These are phyloP conservation scores for Anethum foeniculum DNA, from an alignment of 140 eudicot genomes.

Conservation along the genomic window DNA sequence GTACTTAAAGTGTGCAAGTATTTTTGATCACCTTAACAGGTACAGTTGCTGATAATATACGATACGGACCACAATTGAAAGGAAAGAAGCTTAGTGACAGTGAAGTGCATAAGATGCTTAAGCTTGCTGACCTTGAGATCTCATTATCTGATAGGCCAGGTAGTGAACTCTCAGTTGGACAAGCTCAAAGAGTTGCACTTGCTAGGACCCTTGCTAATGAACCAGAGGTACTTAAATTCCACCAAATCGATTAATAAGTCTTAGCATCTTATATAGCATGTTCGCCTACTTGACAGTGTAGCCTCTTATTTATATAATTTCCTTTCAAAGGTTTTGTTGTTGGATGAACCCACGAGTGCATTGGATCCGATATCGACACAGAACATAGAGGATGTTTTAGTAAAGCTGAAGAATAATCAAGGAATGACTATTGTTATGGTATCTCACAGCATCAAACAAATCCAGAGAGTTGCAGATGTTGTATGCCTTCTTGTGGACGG, in stretches of 20 bases:
- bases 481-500: slow-evolving; percentile 86
- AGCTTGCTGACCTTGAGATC: slow-evolving; percentile 73
- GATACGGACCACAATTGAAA: slow-evolving; percentile 78
- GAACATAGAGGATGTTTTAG: slow-evolving; percentile 68
- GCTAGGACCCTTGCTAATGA: slow-evolving; percentile 91
- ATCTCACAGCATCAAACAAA: slow-evolving; percentile 93
- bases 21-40: slow-evolving; percentile 27
- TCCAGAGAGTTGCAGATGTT: slow-evolving; percentile 84
- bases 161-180: slow-evolving; percentile 79
- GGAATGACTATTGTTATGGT: slow-evolving; percentile 70
- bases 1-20: background rate
- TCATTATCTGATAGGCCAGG: slow-evolving; percentile 55
- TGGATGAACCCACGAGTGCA: slow-evolving; percentile 98
- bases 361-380: slow-evolving; percentile 96
- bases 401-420: slow-evolving; percentile 55
- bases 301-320: background rate
- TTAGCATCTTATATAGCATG: background rate
- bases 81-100: slow-evolving; percentile 74
- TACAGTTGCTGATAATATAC: slow-evolving; percentile 81
- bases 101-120: slow-evolving; percentile 58
- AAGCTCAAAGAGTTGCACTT: slow-evolving; percentile 94
- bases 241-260: background rate
- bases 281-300: background rate
- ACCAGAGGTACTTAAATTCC: slow-evolving; percentile 58
- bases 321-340: slow-evolving; percentile 54